Conservation (phyloP, 108 stramenopile species). For the Fistulifera solaris region DNA sequence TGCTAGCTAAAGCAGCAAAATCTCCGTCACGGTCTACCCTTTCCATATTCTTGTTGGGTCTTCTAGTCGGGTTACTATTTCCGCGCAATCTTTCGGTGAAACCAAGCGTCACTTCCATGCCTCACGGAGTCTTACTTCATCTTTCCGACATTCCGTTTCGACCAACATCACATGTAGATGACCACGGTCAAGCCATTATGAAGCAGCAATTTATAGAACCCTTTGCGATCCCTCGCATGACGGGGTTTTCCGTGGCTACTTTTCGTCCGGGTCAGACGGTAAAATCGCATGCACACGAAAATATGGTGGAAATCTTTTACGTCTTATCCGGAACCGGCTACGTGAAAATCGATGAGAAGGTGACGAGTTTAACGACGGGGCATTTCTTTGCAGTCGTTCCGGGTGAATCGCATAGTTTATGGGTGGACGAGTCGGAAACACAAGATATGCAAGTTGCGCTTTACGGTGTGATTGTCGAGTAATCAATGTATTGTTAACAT, state of each 20-base stretch:
- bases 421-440: not conserved
- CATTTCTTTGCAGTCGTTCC: conserved; percentile 29
- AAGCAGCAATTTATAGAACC: conserved; percentile 42
- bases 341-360: conserved; percentile 15
- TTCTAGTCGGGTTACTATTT: no score
- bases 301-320: conserved; percentile 44
- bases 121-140: not conserved
- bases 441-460: conserved; percentile 1
- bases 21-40: no score
- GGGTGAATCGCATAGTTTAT: conserved; percentile 12
- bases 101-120: not conserved
- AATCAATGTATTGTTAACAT: not conserved
- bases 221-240: conserved; percentile 27
- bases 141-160: conserved; percentile 11
- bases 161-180: conserved; percentile 14
- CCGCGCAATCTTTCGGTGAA: no score
- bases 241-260: conserved; percentile 32
- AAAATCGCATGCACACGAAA: conserved; percentile 22
- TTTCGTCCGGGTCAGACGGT: conserved; percentile 21
- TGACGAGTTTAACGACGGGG: conserved; percentile 11
- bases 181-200: conserved; percentile 5
- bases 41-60: no score
- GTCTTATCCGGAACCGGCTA: conserved; percentile 25
- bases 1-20: no score
- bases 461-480: conserved; percentile 1